phyloP scores from a whole-genome alignment of 2,329 filamentous ascomycete species.

The Neonectria magnoliae region DNA sequence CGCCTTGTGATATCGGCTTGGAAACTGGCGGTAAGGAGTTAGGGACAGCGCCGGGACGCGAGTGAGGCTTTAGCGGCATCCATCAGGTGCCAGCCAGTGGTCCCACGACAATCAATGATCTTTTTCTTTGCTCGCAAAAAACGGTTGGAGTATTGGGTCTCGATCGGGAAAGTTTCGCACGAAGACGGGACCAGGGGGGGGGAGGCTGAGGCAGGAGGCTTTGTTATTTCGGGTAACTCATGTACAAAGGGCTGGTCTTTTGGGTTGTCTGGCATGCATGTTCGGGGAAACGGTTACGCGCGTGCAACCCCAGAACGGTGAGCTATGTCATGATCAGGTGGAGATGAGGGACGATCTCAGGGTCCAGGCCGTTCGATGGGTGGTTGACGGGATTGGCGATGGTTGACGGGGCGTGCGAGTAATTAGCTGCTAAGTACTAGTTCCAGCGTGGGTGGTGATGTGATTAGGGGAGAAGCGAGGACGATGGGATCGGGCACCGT shows the following conservation, averaged over 20 bases:
- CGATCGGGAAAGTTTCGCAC: neutral
- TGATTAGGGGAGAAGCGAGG: neutral
- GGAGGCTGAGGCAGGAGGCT: neutral
- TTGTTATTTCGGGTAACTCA: neutral
- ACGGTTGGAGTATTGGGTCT: neutral
- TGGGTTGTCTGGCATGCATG: neutral
- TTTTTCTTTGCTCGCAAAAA: neutral
- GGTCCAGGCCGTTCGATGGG: conserved; percentile 43
- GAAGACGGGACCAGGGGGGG: neutral
- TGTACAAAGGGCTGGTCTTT: conserved; percentile 7
- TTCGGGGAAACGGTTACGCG: conserved; percentile 27
- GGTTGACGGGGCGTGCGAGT: conserved; percentile 31
- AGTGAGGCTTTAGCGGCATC: conserved; percentile 4
- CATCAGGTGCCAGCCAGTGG: conserved; percentile 2
- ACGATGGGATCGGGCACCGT: conserved; percentile 27
- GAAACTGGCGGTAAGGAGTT: conserved; percentile 41
- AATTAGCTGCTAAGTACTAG: neutral
- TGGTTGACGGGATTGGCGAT: conserved; percentile 29
- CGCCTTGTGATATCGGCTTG: conserved; percentile 25
- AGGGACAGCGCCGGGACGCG: neutral
- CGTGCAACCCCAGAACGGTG: conserved; percentile 35
- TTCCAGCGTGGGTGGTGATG: neutral
- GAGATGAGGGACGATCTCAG: conserved; percentile 38
- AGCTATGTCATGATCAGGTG: conserved; percentile 36
- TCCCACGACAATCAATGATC: neutral